Conservation (phyloP, 2,329 filamentous ascomycete genomes). For the Aspergillus sp. region DNA sequence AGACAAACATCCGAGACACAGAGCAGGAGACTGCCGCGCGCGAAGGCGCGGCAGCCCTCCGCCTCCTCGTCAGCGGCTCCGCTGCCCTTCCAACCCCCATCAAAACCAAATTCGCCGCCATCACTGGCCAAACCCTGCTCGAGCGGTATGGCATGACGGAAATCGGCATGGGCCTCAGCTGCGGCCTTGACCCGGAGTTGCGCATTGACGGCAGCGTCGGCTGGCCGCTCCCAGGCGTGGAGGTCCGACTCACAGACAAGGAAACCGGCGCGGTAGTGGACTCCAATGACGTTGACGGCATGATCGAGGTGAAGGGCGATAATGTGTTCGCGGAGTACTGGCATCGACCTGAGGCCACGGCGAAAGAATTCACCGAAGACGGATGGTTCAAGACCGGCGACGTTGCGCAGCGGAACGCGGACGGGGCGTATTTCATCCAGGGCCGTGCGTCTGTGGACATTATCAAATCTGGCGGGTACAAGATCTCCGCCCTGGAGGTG, state of each 20-base stretch:
- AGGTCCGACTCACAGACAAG: constrained; percentile 47
- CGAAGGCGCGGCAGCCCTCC: constrained; percentile 33
- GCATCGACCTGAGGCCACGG: constrained; percentile 47
- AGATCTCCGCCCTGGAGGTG: constrained; percentile 57
- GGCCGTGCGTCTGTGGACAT: constrained; percentile 56
- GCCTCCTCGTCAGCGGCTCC: constrained; percentile 44
- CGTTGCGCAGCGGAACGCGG: constrained; percentile 36
- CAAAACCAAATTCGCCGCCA: constrained; percentile 41
- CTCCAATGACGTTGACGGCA: constrained; percentile 37
- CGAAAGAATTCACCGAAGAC: constrained; percentile 47
- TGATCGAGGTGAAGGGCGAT: constrained; percentile 44
- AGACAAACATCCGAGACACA: constrained; percentile 38
- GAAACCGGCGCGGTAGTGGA: constrained; percentile 33
- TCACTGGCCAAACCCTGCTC: constrained; percentile 45
- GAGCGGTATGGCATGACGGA: constrained; percentile 54
- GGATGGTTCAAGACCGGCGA: constrained; percentile 54
- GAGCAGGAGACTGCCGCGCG: constrained; percentile 33
- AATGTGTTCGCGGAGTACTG: constrained; percentile 47
- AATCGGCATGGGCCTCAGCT: constrained; percentile 51
- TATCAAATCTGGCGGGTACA: constrained; percentile 58
- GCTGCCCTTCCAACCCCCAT: constrained; percentile 45
- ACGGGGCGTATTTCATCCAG: constrained; percentile 52
- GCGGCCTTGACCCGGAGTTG: constrained; percentile 40
- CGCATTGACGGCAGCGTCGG: constrained; percentile 51
- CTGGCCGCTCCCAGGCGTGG: constrained; percentile 48